phyloP scores from a whole-genome alignment of 139 green algal genomes.

The Tetradesmus obliquus region DNA sequence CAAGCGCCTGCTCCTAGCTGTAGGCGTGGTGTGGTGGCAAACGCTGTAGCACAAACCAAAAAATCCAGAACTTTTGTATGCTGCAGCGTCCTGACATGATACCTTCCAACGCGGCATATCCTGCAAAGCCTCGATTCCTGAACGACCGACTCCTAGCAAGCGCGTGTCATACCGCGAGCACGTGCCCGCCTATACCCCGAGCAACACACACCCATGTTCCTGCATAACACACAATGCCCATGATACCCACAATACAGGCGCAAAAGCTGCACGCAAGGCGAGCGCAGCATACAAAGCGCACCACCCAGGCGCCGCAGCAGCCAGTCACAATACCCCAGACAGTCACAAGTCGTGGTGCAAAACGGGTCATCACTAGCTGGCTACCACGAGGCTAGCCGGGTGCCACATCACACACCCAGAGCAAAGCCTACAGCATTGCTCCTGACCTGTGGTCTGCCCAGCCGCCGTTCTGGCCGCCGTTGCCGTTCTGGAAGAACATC shows the following conservation, averaged over 20 bases:
- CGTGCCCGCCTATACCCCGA: not conserved
- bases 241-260: not conserved
- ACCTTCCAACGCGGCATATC: no score
- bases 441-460: constrained; percentile 45
- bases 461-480: not conserved
- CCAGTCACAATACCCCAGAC: not conserved
- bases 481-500: constrained; percentile 39
- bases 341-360: not conserved
- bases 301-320: not conserved
- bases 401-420: not conserved
- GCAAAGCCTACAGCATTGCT: not conserved
- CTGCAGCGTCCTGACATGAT: no score
- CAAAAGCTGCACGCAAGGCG: not conserved
- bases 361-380: not conserved
- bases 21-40: no score
- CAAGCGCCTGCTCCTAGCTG: no score
- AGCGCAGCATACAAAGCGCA: not conserved
- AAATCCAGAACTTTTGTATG: no score
- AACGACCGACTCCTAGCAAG: no score
- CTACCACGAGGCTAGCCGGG: not conserved
- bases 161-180: not conserved
- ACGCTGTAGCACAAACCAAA: no score
- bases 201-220: not conserved
- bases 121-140: no score
- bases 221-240: not conserved